Evolutionary conservation across 768 basidiomycete species (phyloP).

Genomic region (Mycena venus): DNA sequence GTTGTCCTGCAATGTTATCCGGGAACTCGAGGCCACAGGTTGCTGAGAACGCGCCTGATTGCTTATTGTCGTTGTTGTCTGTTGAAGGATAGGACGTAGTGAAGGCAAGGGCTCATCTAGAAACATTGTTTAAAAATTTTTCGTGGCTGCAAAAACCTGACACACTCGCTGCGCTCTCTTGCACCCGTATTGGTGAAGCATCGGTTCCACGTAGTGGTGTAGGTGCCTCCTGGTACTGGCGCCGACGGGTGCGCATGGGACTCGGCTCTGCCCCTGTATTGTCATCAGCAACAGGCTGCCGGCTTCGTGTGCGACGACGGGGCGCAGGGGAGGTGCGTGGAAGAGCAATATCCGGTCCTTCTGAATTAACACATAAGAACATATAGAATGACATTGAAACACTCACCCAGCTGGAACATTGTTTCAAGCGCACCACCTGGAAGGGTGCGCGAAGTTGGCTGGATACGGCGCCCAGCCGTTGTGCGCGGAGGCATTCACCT

Average conservation of each 20-base stretch:
- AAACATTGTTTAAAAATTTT: not conserved
- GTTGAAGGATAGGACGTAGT: not conserved
- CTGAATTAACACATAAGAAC: not conserved
- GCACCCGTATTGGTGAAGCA: not conserved
- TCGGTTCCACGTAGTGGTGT: not conserved
- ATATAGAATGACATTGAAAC: not conserved
- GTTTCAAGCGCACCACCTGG: not conserved
- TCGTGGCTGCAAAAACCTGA: not conserved
- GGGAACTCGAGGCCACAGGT: not conserved
- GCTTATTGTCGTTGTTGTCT: not conserved
- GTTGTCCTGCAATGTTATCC: not conserved
- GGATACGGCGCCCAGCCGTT: not conserved
- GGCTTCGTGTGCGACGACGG: not conserved
- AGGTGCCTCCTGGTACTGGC: not conserved
- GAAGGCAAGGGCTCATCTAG: not conserved
- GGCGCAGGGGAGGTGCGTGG: not conserved
- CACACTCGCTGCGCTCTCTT: not conserved
- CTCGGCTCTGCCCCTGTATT: not conserved
- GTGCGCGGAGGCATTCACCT: not conserved
- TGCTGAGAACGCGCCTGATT: not conserved
- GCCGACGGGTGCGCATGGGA: constrained; percentile 7
- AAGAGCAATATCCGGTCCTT: not conserved
- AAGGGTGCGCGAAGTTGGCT: not conserved
- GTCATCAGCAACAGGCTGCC: not conserved
- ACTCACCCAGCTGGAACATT: not conserved